Conservation (phyloP, 1,139 yeast genomes). For the Diutina siamensis region DNA sequence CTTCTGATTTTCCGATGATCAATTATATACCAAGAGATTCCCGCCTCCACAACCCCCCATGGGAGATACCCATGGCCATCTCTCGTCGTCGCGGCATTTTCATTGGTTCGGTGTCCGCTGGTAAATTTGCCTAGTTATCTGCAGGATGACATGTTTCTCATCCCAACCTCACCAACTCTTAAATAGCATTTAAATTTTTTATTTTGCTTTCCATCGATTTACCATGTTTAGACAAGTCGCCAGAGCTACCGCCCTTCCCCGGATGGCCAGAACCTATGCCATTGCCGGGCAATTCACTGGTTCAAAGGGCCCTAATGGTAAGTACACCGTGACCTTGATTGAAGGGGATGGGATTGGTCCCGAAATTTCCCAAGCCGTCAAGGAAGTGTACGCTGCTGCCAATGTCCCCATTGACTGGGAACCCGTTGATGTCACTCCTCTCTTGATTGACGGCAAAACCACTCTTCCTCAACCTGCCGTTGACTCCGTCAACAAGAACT, state of each 20-base stretch:
- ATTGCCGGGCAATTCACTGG: conserved; percentile 43
- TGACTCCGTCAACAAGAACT: conserved; percentile 82
- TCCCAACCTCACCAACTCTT: neutral
- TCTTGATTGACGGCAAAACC: conserved; percentile 84
- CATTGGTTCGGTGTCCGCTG: neutral
- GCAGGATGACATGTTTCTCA: conserved; percentile 1
- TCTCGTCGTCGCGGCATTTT: conserved; percentile 2
- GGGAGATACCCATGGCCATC: too few relatives aligned
- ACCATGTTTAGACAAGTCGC: conserved; percentile 35
- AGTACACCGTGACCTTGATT: conserved; percentile 86
- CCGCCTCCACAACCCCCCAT: too few relatives aligned
- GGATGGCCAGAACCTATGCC: conserved; percentile 30
- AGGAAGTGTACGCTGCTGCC: conserved; percentile 86
- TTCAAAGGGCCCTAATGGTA: conserved; percentile 41
- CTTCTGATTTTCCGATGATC: too few relatives aligned
- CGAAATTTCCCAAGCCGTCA: conserved; percentile 89
- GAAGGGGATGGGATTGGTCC: conserved; percentile 99
- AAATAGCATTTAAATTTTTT: neutral
- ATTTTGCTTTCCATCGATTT: neutral
- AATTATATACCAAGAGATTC: too few relatives aligned
- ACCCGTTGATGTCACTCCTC: conserved; percentile 91
- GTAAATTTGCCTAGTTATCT: neutral
- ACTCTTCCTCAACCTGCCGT: conserved; percentile 90
- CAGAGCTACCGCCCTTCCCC: conserved; percentile 24
- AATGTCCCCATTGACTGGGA: conserved; percentile 96